Percentiles rank a stretch among this genome's conserved stretches.
phyloP scores from a whole-genome alignment of 371 early-diverging fungal species.

The Rhizopus microsporus region DNA sequence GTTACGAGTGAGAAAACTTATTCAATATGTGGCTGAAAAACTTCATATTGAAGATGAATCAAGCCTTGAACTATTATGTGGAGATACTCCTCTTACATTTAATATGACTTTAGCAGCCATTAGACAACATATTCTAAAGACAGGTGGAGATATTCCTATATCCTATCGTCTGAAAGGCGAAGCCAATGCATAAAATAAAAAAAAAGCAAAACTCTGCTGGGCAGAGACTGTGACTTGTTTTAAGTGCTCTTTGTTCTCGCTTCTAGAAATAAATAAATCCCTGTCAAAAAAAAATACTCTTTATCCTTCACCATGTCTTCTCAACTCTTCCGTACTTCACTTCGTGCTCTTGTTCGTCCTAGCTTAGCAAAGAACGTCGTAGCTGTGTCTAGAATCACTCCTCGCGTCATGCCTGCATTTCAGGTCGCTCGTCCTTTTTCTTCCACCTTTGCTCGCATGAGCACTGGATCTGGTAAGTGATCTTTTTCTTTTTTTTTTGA shows the following conservation, averaged over 20 bases:
- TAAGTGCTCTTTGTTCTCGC: background rate
- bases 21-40: conserved; percentile 81
- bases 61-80: conserved; percentile 73
- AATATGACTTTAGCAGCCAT: conserved; percentile 85
- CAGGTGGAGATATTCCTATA: conserved; percentile 76
- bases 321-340: conserved; percentile 39
- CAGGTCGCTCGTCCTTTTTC: conserved; percentile 31
- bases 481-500: background rate
- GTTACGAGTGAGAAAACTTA: conserved; percentile 82
- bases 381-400: conserved; percentile 15
- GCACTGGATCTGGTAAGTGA: conserved; percentile 38
- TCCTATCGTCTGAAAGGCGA: conserved; percentile 55
- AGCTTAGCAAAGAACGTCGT: conserved; percentile 20
- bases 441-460: conserved; percentile 31
- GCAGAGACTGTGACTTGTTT: conserved; percentile 11
- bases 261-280: background rate
- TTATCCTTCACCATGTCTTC: conserved; percentile 32
- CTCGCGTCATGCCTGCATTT: conserved; percentile 22
- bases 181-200: too few relatives aligned
- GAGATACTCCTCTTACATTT: conserved; percentile 70
- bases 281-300: conserved; percentile 3
- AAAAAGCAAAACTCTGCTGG: conserved; percentile 12
- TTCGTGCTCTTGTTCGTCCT: conserved; percentile 41
- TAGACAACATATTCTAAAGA: conserved; percentile 81
- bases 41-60: conserved; percentile 37